Percentiles rank a stretch among this genome's conserved stretches.
phyloP scores from a whole-genome alignment of 768 basidiomycete genomes.

The Leccinum fibrillosum region DNA sequence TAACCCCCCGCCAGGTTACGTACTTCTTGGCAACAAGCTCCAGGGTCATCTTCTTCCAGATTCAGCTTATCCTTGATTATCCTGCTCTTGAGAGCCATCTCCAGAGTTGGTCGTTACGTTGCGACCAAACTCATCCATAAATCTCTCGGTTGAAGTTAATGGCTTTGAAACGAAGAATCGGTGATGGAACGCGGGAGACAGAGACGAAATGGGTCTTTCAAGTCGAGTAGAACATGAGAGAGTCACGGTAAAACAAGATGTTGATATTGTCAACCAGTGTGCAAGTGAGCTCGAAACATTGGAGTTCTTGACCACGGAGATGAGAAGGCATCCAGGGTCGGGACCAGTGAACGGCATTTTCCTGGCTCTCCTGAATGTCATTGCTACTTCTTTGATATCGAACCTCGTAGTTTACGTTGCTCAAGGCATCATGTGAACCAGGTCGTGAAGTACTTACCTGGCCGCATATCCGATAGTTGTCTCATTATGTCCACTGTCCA shows the following conservation, averaged over 20 bases:
- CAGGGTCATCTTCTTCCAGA: background rate
- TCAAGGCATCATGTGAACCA: background rate
- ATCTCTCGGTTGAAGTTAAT: background rate
- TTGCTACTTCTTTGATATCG: background rate
- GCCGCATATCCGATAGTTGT: background rate
- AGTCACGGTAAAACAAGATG: background rate
- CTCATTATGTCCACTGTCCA: background rate
- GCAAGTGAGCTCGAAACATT: background rate
- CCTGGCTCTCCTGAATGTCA: background rate
- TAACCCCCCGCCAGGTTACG: background rate
- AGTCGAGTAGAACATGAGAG: background rate
- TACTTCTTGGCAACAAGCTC: background rate
- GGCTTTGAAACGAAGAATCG: background rate
- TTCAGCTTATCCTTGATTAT: background rate
- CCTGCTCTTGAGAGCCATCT: background rate
- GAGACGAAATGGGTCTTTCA: background rate
- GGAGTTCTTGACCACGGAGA: conserved; percentile 2
- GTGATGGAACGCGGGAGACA: background rate
- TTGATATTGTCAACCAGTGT: background rate
- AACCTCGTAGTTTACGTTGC: background rate
- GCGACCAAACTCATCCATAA: background rate
- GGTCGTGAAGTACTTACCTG: background rate
- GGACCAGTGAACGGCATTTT: background rate
- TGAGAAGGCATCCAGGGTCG: background rate
- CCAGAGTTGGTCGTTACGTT: background rate